phyloP scores from a whole-genome alignment of 305 asterid genomes.

The Fraxinus velutina region DNA sequence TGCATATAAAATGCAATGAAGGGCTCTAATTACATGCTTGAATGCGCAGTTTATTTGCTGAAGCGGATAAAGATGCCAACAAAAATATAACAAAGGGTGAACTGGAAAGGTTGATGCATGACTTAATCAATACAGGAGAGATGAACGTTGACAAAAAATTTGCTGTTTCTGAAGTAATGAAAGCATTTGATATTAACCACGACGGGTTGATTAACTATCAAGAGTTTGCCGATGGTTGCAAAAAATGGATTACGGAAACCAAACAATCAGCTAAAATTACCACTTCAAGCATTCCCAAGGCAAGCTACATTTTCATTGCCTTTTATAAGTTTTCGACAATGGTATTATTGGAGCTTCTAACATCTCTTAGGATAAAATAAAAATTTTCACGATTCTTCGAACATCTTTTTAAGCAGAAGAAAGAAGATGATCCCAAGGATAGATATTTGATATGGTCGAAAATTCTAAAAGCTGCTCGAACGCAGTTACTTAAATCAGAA shows the following conservation, averaged over 20 bases:
- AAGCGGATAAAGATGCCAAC: constrained; percentile 35
- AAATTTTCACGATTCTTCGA: neutral
- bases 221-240: constrained; percentile 45
- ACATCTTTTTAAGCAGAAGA: constrained; percentile 28
- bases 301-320: constrained; percentile 2
- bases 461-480: constrained; percentile 42
- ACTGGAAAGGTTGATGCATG: constrained; percentile 34
- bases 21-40: neutral
- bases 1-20: neutral
- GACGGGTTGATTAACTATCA: constrained; percentile 30
- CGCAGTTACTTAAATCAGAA: constrained; percentile 34
- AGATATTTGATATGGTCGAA: constrained; percentile 41
- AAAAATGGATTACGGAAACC: constrained; percentile 38
- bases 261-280: constrained; percentile 16
- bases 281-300: constrained; percentile 37
- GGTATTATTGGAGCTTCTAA: neutral
- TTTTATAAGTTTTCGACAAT: neutral
- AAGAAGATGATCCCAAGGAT: constrained; percentile 26
- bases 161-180: constrained; percentile 35
- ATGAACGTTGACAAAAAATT: constrained; percentile 24
- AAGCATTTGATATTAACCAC: constrained; percentile 29
- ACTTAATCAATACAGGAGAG: constrained; percentile 33
- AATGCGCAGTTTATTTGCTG: constrained; percentile 41
- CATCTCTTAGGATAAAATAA: neutral
- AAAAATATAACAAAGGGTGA: constrained; percentile 30